Evolutionary conservation across 1,284 basidiomycete genomes (phyloP), one percentile per base, ranked within the genome.

Genomic region (Mycosarcoma maydis): DNA sequence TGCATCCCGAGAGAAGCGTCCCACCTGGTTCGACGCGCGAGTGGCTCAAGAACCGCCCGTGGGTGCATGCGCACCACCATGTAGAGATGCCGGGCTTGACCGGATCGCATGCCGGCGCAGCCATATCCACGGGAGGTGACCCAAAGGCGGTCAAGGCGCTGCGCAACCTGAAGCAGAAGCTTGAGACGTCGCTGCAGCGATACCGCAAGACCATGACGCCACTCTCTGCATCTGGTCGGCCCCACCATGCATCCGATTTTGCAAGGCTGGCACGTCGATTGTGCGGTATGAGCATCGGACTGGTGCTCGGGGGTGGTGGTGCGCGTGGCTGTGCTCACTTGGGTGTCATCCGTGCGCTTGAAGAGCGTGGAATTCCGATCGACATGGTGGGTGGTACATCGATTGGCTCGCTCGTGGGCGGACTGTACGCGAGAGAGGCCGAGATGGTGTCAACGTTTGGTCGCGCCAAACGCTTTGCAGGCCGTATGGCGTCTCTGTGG

Each of bases 31-130:
- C 92, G 10, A 98, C 96, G 24, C 87, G 95, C 48, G 90, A 92
- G 80, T 99, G 95, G 95, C 86, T 99, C 41, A 94, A 94, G 86
- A 92, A 92, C 51, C 91, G 95, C 43, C 91, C 94, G 16, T 98
- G 95, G 94, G 86, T 97, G 5, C 90, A 93, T 81, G 91, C 92
- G 68, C 92, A 95, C 77, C 89, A 92, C 47, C 94, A 96, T 77
- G 88, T 95, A 49, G 92, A 95, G 80, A 85, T 95, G 48, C 87
- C 90, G 0, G 92, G 83, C 24, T 72, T 78, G n/a, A 72, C 80
- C 1, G 69, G 58, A 81, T 83, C 72, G 72, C 84, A 23, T 80
- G 83, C 27, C 2, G 49, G 66, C 2, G 45, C 64, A 11, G 41
- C 53, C 14, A 45, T 62, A 11, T 30, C 56, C 34, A 44, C 65